These are phyloP conservation scores for Flammula alnicola DNA, from an alignment of 1,284 basidiomycete genomes.

Conservation along the genomic window DNA sequence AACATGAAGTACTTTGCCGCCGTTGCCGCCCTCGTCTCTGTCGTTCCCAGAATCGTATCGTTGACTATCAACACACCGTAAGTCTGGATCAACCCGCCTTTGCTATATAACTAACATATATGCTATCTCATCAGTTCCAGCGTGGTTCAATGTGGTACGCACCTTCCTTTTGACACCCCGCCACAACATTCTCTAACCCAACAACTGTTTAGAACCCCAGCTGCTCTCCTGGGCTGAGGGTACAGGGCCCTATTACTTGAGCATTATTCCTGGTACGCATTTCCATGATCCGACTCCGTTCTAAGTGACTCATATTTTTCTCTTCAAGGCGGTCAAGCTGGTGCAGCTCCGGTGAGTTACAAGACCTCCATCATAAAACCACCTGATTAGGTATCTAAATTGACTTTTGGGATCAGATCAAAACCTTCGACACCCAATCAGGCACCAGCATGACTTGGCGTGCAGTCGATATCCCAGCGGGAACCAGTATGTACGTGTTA, in stretches of 20 bases:
- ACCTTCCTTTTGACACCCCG: not conserved
- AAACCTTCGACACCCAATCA: constrained; percentile 53
- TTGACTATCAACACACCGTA: constrained; percentile 77
- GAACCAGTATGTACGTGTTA: constrained; percentile 57
- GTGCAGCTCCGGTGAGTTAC: constrained; percentile 55
- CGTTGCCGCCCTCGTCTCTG: constrained; percentile 47
- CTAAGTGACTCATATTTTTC: constrained; percentile 3
- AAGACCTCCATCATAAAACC: constrained; percentile 11
- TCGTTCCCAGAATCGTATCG: constrained; percentile 49
- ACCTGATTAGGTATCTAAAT: constrained; percentile 21
- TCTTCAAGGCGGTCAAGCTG: constrained; percentile 56
- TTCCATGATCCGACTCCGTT: not conserved
- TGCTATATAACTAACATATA: not conserved
- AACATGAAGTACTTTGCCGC: constrained; percentile 59
- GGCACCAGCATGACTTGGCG: constrained; percentile 62
- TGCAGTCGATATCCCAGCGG: constrained; percentile 56
- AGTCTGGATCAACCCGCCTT: constrained; percentile 20
- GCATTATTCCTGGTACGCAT: constrained; percentile 64
- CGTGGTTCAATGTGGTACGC: constrained; percentile 61
- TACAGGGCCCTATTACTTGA: constrained; percentile 64
- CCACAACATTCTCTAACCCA: not conserved
- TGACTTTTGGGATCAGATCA: constrained; percentile 40
- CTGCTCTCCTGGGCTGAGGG: constrained; percentile 63
- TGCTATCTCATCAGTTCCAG: constrained; percentile 31
- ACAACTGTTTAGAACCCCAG: constrained; percentile 53